Base-by-base conservation (phyloP, 1,284 basidiomycete genomes). In the Trametes sp. region DNA sequence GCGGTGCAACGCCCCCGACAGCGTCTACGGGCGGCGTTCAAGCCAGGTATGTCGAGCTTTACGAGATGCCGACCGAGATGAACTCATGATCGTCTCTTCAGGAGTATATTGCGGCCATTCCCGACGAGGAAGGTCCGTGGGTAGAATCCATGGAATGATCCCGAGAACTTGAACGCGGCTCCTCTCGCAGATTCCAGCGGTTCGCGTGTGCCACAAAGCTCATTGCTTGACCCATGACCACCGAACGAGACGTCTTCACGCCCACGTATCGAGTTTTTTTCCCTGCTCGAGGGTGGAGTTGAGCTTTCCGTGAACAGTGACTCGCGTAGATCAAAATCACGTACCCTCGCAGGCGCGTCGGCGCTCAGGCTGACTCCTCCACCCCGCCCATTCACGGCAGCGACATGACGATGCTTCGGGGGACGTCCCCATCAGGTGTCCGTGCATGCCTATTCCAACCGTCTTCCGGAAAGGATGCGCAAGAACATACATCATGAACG, bases 111-210 rank as follows among this genome's bases (percentile, higher is more conserved):
- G n/a, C 49, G 42, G 42, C 9, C 42, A n/a, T 46, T 53, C 50
- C 57, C 49, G 26, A 28, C 24, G 24, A 21, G 50, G 24, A 45
- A 48, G 28, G 19, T 44, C 26, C 58, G 52, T 54, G 52, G 53
- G 59, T 60, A 60, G 45, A 50, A 49, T 28, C 4, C 41, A 36
- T 13, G 24, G 42, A 42, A 58, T 58, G 4, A 29, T 51, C 35
- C 56, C 49, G 56, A 42, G 56, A 21, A 33, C 16, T 28, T 8
- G 26, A 24, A 21, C n/a, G 28, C 48, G 16, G 5, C 46, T 44
- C 50, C n/a, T 11, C 36, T 23, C 26, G 13, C 52, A 54, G 24
- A 19, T 13, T 33, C 4, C 44, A 26, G 10, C 49, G 9, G 26
- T 53, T 51, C 50, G 44, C 54, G 44, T 56, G 33, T 48, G 33